phyloP scores from a whole-genome alignment of 495 filamentous ascomycete species.

The Xylaria palmicola region DNA sequence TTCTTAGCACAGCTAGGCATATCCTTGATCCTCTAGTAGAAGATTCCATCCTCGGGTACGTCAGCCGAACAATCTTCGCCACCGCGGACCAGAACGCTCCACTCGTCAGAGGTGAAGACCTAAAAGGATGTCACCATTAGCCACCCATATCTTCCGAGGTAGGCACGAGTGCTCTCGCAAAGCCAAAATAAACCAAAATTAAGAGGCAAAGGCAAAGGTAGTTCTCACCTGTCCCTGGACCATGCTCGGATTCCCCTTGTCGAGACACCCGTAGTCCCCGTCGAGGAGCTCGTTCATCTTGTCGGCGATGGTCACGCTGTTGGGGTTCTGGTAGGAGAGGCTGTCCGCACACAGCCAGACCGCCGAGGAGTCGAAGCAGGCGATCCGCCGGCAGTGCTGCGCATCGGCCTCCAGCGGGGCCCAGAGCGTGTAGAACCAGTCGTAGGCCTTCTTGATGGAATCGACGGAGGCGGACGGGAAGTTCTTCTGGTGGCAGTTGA shows the following conservation, averaged over 20 bases:
- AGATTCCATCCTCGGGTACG: constrained; percentile 4
- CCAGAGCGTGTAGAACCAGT: constrained; percentile 13
- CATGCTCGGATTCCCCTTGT: background rate
- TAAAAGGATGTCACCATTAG: background rate
- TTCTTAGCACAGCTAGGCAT: too few species aligned
- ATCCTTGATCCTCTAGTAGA: background rate
- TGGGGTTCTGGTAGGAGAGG: constrained; percentile 1
- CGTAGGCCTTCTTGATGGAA: constrained; percentile 13
- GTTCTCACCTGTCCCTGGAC: constrained; percentile 13
- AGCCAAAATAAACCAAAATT: too few species aligned
- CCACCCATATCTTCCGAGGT: background rate
- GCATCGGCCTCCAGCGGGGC: constrained; percentile 12
- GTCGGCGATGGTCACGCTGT: constrained; percentile 12
- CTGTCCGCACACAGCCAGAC: constrained; percentile 16
- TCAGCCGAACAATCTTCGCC: constrained; percentile 13
- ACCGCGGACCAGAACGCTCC: constrained; percentile 11
- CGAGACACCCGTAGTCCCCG: constrained; percentile 11
- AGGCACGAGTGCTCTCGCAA: background rate
- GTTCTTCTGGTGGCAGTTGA: constrained; percentile 15
- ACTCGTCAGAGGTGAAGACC: constrained; percentile 10
- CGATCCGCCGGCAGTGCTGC: constrained; percentile 14
- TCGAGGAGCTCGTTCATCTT: constrained; percentile 14
- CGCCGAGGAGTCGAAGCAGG: constrained; percentile 6
- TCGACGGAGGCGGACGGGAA: constrained; percentile 15
- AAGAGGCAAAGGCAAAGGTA: background rate